Evolutionary conservation across 2,329 filamentous ascomycete genomes (phyloP).

Genomic region (Kalmusia sp.): DNA sequence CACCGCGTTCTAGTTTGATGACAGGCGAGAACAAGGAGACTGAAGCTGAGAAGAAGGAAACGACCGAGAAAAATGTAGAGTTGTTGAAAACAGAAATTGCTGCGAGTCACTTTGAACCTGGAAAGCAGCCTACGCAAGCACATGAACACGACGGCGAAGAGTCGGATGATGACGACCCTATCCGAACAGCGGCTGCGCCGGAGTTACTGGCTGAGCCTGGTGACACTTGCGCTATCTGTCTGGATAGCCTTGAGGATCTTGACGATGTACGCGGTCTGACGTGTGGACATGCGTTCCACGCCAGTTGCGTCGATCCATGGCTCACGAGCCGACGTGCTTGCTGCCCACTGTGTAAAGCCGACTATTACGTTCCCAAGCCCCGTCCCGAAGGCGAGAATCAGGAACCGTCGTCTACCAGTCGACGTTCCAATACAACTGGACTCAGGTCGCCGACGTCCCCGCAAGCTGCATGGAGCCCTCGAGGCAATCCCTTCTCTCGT

Average conservation of each 20-base stretch:
- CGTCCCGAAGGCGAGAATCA: constrained; percentile 65
- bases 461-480: constrained; percentile 40
- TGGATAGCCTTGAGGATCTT: constrained; percentile 91
- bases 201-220: constrained; percentile 83
- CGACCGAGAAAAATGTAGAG: constrained; percentile 30
- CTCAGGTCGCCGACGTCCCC: constrained; percentile 41
- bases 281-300: constrained; percentile 98
- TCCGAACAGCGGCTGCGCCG: constrained; percentile 80
- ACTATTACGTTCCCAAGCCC: constrained; percentile 95
- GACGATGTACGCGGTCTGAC: constrained; percentile 93
- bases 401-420: constrained; percentile 31
- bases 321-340: constrained; percentile 91
- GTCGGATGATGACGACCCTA: constrained; percentile 78
- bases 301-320: constrained; percentile 95
- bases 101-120: constrained; percentile 28
- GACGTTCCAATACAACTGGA: constrained; percentile 34
- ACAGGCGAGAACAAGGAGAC: constrained; percentile 29
- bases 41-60: constrained; percentile 18
- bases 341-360: constrained; percentile 96
- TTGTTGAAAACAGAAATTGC: constrained; percentile 39
- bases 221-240: constrained; percentile 95
- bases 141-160: constrained; percentile 57
- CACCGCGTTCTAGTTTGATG: constrained; percentile 28
- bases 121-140: constrained; percentile 25
- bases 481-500: constrained; percentile 41